Base-by-base conservation (phyloP, 768 basidiomycete species). In the Gyrodon lividus region DNA sequence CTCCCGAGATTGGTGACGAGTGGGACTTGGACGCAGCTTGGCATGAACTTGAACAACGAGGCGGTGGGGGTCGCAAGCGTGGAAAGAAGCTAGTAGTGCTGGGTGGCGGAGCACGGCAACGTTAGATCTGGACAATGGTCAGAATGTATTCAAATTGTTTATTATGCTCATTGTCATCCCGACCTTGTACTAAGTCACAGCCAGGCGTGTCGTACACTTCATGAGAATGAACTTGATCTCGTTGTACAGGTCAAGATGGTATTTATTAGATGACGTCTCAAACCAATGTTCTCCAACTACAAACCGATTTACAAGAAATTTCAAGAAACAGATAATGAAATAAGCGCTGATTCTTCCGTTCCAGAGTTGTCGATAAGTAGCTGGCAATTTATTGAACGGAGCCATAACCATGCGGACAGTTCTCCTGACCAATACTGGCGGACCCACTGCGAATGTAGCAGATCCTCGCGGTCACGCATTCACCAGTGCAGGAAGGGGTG, bases 371-470 rank as follows among this genome's bases (percentile, higher is more conserved):
- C 33, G 33, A 34, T 13, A 34, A 30, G 30, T 30, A 30, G 30
- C 10, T 8, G 31, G 30, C 10, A 12, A 24, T 7, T 48, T 61
- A 73, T 62, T 83, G 81, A 26, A 83, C 82, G 35, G 86, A 87
- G 28, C 84, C 87, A 56, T 84, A 87, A 2, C 86, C 87, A 16
- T 50, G 61, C 6, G 58, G 61, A 59, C 88, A 90, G 59, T 84
- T 87, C 61, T 81, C 68, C 53, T 61, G 63, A 17, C 79, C 84
- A 49, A 90, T 74, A 22, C 76, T 72, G 2, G 78, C 78, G 35
- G 87, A 89, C 20, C 85, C 89, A 61, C 86, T 88, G 23, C 88
- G 78, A 16, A 89, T 85, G 58, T 88, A 88, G 62, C 86, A 89
- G 38, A 90, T 82, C 67, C 79, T 89, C 20, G 89, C 89, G 1